phyloP scores from a whole-genome alignment of 2,329 filamentous ascomycete genomes.

The Exophiala phaeomuriformis region DNA sequence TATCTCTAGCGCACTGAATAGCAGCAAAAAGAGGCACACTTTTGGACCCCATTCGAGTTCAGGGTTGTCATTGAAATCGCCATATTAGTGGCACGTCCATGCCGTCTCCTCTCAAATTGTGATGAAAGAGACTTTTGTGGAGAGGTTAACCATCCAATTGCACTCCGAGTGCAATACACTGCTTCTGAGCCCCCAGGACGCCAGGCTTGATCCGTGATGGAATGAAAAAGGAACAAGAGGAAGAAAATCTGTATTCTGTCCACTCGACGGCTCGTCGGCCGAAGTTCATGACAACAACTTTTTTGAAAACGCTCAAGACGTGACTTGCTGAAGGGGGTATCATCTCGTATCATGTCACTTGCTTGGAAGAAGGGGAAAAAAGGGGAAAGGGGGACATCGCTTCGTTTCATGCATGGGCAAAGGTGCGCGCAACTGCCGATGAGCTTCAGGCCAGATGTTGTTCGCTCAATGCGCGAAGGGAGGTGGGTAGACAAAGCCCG shows the following conservation, averaged over 20 bases:
- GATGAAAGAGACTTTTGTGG: neutral
- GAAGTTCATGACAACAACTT: neutral
- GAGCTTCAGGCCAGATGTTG: neutral
- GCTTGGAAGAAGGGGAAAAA: too few species aligned
- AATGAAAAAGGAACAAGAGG: neutral
- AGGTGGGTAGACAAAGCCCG: slow-evolving; percentile 8
- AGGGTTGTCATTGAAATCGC: neutral
- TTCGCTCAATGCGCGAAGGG: neutral
- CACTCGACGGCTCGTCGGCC: neutral
- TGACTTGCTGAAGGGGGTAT: neutral
- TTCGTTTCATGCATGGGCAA: neutral
- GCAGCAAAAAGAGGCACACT: neutral
- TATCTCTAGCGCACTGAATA: neutral
- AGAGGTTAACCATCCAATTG: neutral
- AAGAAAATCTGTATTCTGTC: neutral
- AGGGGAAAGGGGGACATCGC: neutral
- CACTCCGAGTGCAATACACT: neutral
- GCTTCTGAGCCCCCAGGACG: neutral
- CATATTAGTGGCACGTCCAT: neutral
- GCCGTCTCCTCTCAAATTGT: neutral
- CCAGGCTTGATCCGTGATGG: neutral
- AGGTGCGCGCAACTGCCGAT: neutral
- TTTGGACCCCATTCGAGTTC: neutral
- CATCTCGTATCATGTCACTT: neutral
- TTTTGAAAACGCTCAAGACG: too few species aligned